phyloP scores from a whole-genome alignment of 108 stramenopile genomes.

The Conticribra guillardii region DNA sequence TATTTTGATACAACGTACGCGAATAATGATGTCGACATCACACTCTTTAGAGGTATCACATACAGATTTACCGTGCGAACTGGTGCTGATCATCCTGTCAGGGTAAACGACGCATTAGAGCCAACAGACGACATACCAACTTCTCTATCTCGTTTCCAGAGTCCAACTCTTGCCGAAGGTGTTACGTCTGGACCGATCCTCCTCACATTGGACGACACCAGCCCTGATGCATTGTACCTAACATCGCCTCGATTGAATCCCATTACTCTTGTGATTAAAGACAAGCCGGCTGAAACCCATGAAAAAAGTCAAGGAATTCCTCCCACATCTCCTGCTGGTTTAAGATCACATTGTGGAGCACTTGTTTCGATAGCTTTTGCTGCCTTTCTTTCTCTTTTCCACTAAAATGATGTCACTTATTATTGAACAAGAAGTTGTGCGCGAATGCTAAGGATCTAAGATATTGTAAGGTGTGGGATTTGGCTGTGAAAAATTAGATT shows the following conservation, averaged over 20 bases:
- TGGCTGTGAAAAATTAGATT: too few species aligned
- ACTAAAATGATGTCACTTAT: too few species aligned
- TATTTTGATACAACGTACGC: constrained; percentile 4
- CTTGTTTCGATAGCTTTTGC: too few species aligned
- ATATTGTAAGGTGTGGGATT: too few species aligned
- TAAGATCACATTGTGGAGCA: too few species aligned
- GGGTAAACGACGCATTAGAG: neutral
- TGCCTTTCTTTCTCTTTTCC: too few species aligned
- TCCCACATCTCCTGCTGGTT: too few species aligned
- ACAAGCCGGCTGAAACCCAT: neutral
- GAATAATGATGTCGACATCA: neutral
- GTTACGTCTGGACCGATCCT: constrained; percentile 12
- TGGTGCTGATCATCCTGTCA: constrained; percentile 1
- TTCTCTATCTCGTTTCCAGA: neutral
- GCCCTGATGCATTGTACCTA: neutral
- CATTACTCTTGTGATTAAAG: constrained; percentile 1
- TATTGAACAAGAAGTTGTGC: too few species aligned
- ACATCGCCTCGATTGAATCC: constrained; percentile 1
- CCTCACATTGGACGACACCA: constrained; percentile 1
- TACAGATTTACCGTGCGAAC: constrained; percentile 37
- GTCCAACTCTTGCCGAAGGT: constrained; percentile 1
- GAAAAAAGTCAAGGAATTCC: too few species aligned
- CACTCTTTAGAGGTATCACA: constrained; percentile 22
- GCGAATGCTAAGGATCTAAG: too few species aligned
- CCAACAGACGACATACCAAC: neutral